These are phyloP conservation scores for Carex parvula DNA, from an alignment of 176 grass and related monocot genomes.

Conservation along the genomic window DNA sequence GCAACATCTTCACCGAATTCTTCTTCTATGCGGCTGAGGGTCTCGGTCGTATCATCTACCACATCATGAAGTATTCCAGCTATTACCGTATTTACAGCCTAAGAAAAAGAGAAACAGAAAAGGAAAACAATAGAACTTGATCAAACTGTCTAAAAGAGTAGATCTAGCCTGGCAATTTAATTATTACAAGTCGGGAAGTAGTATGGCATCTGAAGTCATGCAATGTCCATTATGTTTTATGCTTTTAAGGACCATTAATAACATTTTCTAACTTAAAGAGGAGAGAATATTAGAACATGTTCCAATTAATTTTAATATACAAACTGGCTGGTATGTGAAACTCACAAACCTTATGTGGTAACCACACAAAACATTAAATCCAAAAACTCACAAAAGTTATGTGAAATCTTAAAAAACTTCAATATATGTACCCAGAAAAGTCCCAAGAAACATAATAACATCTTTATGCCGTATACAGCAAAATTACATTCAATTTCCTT, in stretches of 20 bases:
- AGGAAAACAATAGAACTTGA: constrained; percentile 22
- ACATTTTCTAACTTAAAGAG: background rate
- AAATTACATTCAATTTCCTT: background rate
- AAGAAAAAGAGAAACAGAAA: constrained; percentile 16
- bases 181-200: constrained; percentile 8
- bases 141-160: constrained; percentile 4
- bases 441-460: background rate
- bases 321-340: background rate
- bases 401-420: background rate
- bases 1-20: constrained; percentile 90
- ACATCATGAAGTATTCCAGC: constrained; percentile 97
- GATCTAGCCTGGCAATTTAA: background rate
- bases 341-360: background rate
- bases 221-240: background rate
- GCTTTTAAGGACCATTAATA: background rate
- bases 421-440: background rate
- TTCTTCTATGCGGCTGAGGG: constrained; percentile 62
- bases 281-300: background rate
- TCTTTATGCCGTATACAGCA: background rate
- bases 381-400: background rate
- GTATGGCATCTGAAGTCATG: background rate
- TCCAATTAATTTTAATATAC: background rate
- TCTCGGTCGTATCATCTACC: constrained; percentile 83
- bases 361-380: background rate
- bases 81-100: constrained; percentile 91